These are phyloP conservation scores for Rasamsonia emersonii DNA, from an alignment of 2,329 filamentous ascomycete genomes.

Conservation along the genomic window DNA sequence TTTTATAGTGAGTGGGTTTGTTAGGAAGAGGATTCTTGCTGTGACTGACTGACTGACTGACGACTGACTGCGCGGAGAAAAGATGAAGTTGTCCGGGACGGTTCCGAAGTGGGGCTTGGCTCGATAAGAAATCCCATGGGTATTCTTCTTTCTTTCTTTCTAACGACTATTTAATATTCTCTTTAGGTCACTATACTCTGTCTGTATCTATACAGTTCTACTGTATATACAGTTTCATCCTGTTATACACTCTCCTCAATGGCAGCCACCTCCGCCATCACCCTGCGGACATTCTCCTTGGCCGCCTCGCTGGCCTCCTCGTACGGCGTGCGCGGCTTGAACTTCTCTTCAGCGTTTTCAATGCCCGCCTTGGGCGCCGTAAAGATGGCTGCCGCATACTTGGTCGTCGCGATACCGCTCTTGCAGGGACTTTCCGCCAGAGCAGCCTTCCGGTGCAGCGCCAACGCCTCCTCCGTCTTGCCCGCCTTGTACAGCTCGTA, in stretches of 20 bases:
- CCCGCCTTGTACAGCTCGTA: conserved; percentile 55
- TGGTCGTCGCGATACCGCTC: conserved; percentile 57
- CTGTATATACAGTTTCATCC: not conserved
- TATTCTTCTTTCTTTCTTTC: not conserved
- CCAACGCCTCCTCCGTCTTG: conserved; percentile 49
- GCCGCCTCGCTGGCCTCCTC: conserved; percentile 35
- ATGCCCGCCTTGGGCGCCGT: conserved; percentile 54
- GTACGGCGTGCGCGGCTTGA: conserved; percentile 56
- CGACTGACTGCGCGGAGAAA: conserved; percentile 6
- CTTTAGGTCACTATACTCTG: no score
- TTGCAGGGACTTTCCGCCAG: conserved; percentile 59
- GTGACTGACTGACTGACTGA: no score
- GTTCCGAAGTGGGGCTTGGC: no score
- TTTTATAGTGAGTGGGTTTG: no score
- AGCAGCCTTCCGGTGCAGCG: conserved; percentile 53
- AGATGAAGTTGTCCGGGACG: no score
- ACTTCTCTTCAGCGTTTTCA: conserved; percentile 48
- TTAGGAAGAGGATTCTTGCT: no score
- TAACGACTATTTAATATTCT: not conserved
- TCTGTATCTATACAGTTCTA: not conserved
- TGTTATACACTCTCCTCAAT: conserved; percentile 27
- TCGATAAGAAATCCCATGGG: no score
- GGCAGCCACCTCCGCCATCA: conserved; percentile 33
- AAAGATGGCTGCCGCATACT: conserved; percentile 57
- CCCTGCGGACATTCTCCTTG: conserved; percentile 35